Evolutionary conservation across 2,329 filamentous ascomycete species (phyloP), one percentile per base, ranked within the genome.

Genomic region (Sporothrix humicola): DNA sequence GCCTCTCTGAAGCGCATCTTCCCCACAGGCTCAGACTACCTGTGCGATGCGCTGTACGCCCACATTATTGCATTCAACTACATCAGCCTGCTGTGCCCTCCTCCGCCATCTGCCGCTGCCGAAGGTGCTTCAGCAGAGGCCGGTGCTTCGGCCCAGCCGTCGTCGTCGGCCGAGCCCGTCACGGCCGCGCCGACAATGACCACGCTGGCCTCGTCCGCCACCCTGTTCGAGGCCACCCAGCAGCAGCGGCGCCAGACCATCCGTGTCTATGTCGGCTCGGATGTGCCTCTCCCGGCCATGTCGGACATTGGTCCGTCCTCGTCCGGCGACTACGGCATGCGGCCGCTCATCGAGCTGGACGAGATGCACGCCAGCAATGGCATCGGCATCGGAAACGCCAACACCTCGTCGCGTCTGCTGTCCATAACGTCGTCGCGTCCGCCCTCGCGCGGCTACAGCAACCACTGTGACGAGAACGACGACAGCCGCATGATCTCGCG

Each of bases 11-110:
- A 84, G 74, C 84, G 84, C 72, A 84, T 90, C 69, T 89, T 90
- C 77, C 84, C 85, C 0, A 77, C 79, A 2, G 87, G 84, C 26
- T 85, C 85, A 1, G 86, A 88, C 75, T 85, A 87, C 76, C 83
- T 89, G 6, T 89, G 87, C 77, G 87, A 90, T 70, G 86, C 87
- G 0, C 79, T 90, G 6, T 90, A 89, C 77, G 88, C 88, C 0
- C 87, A 90, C 77, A 82, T 90, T 9, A 80, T 90, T 3, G 87
- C 86, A 0, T 89, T 87, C 79, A 90, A 89, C 79, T 90, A 90
- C 80, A 81, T 90, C 70, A 79, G 79, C 61, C 79, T 80, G 5
- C 76, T 85, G 10, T 83, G 81, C 69, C 74, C 74, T 5, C 48
- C 77, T 71, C 58, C 59, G 15, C 82, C 52, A 6, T 44, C 42